Percentiles rank a stretch among this genome's conserved stretches.
Conservation (phyloP, 2,329 filamentous ascomycete species). For the Elsinoe arachidis region DNA sequence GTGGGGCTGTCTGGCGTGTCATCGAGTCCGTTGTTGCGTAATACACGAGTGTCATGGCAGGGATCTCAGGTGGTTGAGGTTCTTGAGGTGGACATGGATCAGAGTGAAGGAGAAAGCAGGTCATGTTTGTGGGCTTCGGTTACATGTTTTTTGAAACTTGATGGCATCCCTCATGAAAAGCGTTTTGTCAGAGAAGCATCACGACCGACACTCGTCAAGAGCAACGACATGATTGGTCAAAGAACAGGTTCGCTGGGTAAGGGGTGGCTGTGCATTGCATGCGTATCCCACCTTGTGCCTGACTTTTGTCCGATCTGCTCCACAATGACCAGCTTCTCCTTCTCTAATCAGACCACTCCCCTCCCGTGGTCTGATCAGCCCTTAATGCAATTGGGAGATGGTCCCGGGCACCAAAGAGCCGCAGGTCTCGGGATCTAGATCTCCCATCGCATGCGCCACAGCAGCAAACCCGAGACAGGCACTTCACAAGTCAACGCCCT, state of each 20-base stretch:
- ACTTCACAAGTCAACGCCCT: neutral
- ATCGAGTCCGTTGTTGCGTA: neutral
- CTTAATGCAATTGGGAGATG: neutral
- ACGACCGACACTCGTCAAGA: neutral
- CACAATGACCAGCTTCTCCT: slow-evolving; percentile 1
- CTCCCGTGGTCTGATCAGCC: neutral
- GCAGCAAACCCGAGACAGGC: neutral
- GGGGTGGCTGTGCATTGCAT: slow-evolving; percentile 4
- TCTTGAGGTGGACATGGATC: neutral
- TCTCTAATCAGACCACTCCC: slow-evolving; percentile 4
- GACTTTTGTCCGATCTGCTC: neutral
- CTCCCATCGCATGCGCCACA: slow-evolving; percentile 8
- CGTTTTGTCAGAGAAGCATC: slow-evolving; percentile 3
- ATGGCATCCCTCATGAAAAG: neutral
- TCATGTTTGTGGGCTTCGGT: neutral
- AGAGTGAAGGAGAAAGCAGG: neutral
- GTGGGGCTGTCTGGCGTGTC: neutral
- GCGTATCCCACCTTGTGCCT: neutral
- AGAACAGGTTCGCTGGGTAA: neutral
- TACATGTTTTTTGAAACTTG: neutral
- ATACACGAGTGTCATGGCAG: neutral
- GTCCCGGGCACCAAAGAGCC: slow-evolving; percentile 3
- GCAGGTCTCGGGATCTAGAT: neutral
- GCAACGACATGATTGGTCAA: neutral
- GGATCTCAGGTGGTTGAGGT: neutral